phyloP scores from a whole-genome alignment of 1,284 basidiomycete species.

The Apiotrichum porosum region DNA sequence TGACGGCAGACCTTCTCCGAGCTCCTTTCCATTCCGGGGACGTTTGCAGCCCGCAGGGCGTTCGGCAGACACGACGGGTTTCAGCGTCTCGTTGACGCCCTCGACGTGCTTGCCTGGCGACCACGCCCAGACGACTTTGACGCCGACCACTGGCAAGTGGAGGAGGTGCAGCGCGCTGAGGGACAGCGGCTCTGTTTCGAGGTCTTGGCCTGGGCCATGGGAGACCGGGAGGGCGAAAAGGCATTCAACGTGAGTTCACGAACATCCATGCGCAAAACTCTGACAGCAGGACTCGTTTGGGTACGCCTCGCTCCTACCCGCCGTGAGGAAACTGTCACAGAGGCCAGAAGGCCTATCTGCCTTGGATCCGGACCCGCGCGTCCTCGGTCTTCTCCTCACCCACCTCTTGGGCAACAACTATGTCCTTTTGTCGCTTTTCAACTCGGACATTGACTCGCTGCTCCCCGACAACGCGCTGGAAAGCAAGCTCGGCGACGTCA shows the following conservation, averaged over 20 bases:
- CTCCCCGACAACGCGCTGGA: conserved; percentile 7
- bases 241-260: conserved; percentile 29
- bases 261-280: neutral
- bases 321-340: conserved; percentile 5
- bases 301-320: conserved; percentile 24
- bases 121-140: conserved; percentile 6
- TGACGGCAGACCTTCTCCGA: conserved; percentile 36
- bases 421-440: conserved; percentile 29
- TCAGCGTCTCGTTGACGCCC: conserved; percentile 18
- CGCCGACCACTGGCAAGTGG: conserved; percentile 35
- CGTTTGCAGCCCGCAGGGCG: conserved; percentile 20
- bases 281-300: conserved; percentile 26
- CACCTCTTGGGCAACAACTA: conserved; percentile 43
- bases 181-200: conserved; percentile 37
- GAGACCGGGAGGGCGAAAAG: conserved; percentile 25
- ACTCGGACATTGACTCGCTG: conserved; percentile 1
- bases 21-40: conserved; percentile 24
- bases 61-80: conserved; percentile 36
- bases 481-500: conserved; percentile 25
- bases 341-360: neutral
- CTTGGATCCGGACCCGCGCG: conserved; percentile 19
- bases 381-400: conserved; percentile 35
- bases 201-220: conserved; percentile 34
- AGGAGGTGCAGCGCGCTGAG: conserved; percentile 41
- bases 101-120: conserved; percentile 25